phyloP scores from a whole-genome alignment of 73 alveolate genomes.

The Durusdinium trenchii region DNA sequence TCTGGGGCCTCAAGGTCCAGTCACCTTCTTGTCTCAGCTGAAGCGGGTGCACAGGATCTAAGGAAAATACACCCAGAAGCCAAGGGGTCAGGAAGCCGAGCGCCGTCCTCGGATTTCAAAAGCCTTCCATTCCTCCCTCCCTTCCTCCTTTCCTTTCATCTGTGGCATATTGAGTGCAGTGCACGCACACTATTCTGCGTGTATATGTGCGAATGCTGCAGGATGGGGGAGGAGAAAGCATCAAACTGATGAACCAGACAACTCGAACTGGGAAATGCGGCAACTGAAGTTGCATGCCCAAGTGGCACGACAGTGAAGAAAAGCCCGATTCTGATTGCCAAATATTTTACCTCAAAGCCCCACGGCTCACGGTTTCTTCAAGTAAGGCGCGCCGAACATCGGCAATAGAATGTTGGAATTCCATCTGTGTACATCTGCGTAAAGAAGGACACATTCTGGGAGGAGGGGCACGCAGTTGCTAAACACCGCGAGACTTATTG shows the following conservation, averaged over 20 bases:
- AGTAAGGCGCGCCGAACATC: no score
- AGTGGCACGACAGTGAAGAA: constrained; percentile 58
- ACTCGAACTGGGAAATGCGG: not conserved
- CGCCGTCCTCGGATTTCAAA: not conserved
- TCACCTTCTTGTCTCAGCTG: not conserved
- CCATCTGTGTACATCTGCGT: no score
- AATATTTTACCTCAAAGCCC: constrained; percentile 38
- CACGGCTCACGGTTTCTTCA: no score
- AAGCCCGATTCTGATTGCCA: constrained; percentile 76
- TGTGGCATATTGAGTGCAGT: no score
- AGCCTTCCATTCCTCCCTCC: no score
- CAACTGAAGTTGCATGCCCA: not conserved
- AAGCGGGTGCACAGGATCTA: not conserved
- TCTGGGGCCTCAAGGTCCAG: constrained; percentile 1
- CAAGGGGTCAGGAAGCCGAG: constrained; percentile 90
- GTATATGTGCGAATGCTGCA: not conserved
- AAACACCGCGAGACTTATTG: no score
- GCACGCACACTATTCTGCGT: no score
- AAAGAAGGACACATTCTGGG: no score
- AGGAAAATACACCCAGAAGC: constrained; percentile 50
- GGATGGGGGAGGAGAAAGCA: not conserved
- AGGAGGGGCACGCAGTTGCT: no score
- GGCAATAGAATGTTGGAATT: no score
- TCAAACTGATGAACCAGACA: not conserved
- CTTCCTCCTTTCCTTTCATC: no score